Evolutionary conservation across 495 filamentous ascomycete species (phyloP).

Genomic region (Aspergillus sclerotioniger): DNA sequence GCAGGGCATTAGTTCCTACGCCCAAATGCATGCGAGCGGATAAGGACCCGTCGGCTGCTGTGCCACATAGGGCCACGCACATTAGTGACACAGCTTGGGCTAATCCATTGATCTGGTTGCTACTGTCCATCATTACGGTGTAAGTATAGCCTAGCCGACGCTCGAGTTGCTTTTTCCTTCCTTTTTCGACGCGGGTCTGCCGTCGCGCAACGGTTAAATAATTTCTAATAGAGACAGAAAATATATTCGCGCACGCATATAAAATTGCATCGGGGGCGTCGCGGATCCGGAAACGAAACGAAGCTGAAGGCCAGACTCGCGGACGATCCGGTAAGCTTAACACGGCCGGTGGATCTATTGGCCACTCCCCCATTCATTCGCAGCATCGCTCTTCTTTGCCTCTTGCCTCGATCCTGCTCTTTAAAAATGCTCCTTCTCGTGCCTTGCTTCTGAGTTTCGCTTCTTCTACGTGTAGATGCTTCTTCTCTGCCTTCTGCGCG

Average conservation of each 20-base stretch:
- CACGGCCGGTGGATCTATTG: constrained; percentile 5
- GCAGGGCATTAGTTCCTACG: constrained; percentile 22
- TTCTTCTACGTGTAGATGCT: constrained; percentile 1
- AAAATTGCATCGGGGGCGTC: constrained; percentile 2
- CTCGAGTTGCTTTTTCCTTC: constrained; percentile 1
- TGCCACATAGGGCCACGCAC: constrained; percentile 22
- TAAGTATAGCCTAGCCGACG: constrained; percentile 1
- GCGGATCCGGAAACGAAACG: constrained; percentile 1
- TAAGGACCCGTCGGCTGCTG: constrained; percentile 13
- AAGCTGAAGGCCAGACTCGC: constrained; percentile 2
- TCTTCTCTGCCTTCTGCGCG: not conserved
- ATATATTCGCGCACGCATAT: not conserved
- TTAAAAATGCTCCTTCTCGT: constrained; percentile 7
- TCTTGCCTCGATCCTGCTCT: not conserved
- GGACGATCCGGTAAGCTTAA: constrained; percentile 4
- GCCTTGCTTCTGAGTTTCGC: constrained; percentile 4
- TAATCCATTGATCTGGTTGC: constrained; percentile 12
- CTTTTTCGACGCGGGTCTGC: not conserved
- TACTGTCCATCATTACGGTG: constrained; percentile 14
- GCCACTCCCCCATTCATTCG: not conserved
- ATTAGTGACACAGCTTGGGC: constrained; percentile 20
- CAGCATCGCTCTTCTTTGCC: too few species aligned
- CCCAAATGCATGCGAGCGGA: constrained; percentile 20
- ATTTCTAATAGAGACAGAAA: constrained; percentile 4
- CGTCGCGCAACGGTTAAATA: not conserved